Base-by-base conservation (phyloP, 2,329 filamentous ascomycete species). In the Arthrobotrys megalospora region DNA sequence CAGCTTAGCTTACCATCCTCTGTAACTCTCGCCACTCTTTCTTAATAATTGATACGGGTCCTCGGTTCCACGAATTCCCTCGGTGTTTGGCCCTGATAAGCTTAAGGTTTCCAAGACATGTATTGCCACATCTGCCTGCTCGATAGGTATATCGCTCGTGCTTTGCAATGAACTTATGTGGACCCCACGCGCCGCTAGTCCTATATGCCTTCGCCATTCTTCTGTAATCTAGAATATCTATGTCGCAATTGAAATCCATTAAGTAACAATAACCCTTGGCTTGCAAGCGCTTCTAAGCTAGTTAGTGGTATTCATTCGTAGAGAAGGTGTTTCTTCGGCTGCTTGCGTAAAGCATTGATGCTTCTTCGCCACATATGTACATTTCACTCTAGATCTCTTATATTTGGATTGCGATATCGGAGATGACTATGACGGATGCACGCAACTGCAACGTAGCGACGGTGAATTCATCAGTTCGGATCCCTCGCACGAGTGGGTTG, bases 11-110 rank as follows among this genome's bases (percentile, higher is more conserved):
- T 64, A 41, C 68, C 43, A 38, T 45, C 67, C 38, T 5, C 19
- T 45, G n/a, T 6, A 43, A 50, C 38, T 45, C 55, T 73, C 62
- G 50, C 69, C 60, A 66, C 60, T 73, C 12, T 53, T 41, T 28
- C 16, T 45, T 58, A 60, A 38, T 14, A 41, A 41, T 62, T 63
- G 75, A 78, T 62, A 63, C 14, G 21, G 50, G 28, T 45, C 10
- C 53, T 78, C 75, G 75, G 75, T 78, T 72, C 75, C 75, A 78
- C 55, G 32, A 72, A 63, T 12, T 55, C 53, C 67, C n/a, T n/a
- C 28, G n/a, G n/a, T 28, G 6, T 50, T 28, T 65, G 24, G 60
- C 28, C 34, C n/a, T 69, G 64, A 77, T 68, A 71, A 70, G 45
- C 64, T 55, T 24, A 60, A 32, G 32, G 19, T 66, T 60, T 52